Evolutionary conservation across 148 eudicot species (phyloP).

Genomic region (Nyssa sinensis): DNA sequence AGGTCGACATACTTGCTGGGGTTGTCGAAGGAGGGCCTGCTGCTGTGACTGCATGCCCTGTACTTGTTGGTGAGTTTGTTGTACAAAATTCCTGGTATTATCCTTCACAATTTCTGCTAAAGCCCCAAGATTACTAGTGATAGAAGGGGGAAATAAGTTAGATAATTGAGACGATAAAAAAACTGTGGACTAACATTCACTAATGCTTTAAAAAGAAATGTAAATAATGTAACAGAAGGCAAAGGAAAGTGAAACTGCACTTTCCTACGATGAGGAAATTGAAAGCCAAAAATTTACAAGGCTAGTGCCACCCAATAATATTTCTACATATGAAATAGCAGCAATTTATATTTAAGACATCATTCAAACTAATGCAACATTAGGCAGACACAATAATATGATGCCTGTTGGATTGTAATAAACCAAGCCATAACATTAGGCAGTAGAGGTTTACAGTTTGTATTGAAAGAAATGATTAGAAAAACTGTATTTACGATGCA

Average conservation of each 20-base stretch:
- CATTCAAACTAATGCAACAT: too few species aligned
- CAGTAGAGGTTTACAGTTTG: too few species aligned
- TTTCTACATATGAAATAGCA: neutral
- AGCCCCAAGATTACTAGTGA: conserved; percentile 63
- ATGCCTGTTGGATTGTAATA: too few species aligned
- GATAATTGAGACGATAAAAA: conserved; percentile 8
- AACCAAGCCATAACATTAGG: too few species aligned
- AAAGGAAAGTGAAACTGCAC: neutral
- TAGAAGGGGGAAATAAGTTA: conserved; percentile 19
- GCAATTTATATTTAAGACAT: too few species aligned
- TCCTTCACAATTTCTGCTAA: conserved; percentile 76
- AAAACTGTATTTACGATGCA: too few species aligned
- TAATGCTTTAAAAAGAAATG: neutral
- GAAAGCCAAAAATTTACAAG: neutral
- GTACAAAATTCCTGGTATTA: conserved; percentile 49
- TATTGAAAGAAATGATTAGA: too few species aligned
- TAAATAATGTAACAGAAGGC: neutral
- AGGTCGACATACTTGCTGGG: conserved; percentile 62
- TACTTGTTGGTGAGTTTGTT: conserved; percentile 58
- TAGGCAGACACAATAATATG: too few species aligned
- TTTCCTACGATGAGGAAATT: neutral
- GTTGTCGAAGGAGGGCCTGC: conserved; percentile 58
- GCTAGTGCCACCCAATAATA: neutral
- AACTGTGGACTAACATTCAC: neutral
- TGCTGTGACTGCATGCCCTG: conserved; percentile 66